These are phyloP conservation scores for Helenozyma baotianmanensis DNA, from an alignment of 805 yeast species.

Conservation along the genomic window DNA sequence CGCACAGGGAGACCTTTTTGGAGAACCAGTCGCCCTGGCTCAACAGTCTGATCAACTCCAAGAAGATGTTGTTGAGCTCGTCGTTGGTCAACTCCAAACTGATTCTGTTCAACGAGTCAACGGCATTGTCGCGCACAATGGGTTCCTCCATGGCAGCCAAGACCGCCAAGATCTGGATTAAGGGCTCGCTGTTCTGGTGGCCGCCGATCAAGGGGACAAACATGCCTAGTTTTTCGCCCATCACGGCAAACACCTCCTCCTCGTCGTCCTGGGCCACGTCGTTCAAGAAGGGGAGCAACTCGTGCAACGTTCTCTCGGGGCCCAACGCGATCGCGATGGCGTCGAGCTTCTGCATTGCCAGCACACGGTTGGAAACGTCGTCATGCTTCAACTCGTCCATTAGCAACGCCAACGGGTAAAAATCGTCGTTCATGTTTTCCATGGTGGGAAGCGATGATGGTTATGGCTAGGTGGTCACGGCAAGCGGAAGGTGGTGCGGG, in stretches of 20 bases:
- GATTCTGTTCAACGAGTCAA: conserved; percentile 72
- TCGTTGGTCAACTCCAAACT: conserved; percentile 56
- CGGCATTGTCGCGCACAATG: conserved; percentile 90
- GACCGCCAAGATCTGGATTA: conserved; percentile 65
- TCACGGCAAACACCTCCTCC: conserved; percentile 92
- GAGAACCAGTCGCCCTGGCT: conserved; percentile 94
- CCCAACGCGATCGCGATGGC: conserved; percentile 95
- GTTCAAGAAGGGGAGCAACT: conserved; percentile 83
- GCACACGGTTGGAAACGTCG: conserved; percentile 88
- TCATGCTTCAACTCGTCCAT: conserved; percentile 98
- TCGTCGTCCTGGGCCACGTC: conserved; percentile 95
- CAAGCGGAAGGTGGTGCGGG: not conserved
- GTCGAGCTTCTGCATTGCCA: conserved; percentile 90
- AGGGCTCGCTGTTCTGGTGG: conserved; percentile 44
- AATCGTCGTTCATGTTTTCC: conserved; percentile 45
- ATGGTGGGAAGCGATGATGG: conserved; percentile 1
- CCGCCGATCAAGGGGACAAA: conserved; percentile 93
- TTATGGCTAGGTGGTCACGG: conserved; percentile 1
- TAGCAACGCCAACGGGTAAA: conserved; percentile 90
- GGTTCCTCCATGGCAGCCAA: conserved; percentile 95
- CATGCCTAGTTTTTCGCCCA: conserved; percentile 85
- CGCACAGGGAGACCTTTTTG: conserved; percentile 85
- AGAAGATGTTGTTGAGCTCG: conserved; percentile 62
- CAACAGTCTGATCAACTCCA: conserved; percentile 73
- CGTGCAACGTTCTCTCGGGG: conserved; percentile 84